A percentile compares a stretch with the other conserved stretches of the same genome.
These are phyloP conservation scores for Boletus vermiculosoides DNA, from an alignment of 768 basidiomycete genomes.

Conservation along the genomic window DNA sequence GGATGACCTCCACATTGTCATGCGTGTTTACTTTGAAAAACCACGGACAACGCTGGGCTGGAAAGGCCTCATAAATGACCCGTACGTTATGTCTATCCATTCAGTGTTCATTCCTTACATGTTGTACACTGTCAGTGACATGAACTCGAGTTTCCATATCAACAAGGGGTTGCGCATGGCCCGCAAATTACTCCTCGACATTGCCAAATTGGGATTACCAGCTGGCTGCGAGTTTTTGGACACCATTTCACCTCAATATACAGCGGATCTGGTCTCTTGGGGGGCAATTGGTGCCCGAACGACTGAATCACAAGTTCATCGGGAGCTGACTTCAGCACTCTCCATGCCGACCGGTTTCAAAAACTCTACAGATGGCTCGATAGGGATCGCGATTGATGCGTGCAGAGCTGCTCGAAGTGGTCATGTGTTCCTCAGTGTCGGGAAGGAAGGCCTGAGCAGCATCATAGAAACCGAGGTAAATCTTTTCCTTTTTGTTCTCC, in stretches of 20 bases:
- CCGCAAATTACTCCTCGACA: slow-evolving; percentile 80
- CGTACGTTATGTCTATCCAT: slow-evolving; percentile 33
- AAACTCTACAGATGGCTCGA: slow-evolving; percentile 93
- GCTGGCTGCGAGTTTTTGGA: slow-evolving; percentile 97
- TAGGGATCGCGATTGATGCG: slow-evolving; percentile 91
- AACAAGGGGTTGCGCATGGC: slow-evolving; percentile 93
- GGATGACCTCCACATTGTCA: slow-evolving; percentile 89
- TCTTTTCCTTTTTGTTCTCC: neutral
- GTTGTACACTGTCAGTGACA: slow-evolving; percentile 40
- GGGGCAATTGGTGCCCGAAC: slow-evolving; percentile 95
- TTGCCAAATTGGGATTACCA: slow-evolving; percentile 88
- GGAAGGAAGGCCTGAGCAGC: slow-evolving; percentile 92
- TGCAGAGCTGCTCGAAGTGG: slow-evolving; percentile 88
- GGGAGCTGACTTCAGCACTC: slow-evolving; percentile 82
- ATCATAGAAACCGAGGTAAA: slow-evolving; percentile 90
- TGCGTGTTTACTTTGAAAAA: slow-evolving; percentile 99
- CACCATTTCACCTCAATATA: slow-evolving; percentile 80
- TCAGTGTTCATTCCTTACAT: neutral
- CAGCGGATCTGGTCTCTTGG: slow-evolving; percentile 91
- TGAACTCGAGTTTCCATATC: slow-evolving; percentile 92
- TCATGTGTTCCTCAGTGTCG: slow-evolving; percentile 95
- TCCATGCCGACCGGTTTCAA: slow-evolving; percentile 99
- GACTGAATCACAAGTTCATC: slow-evolving; percentile 91
- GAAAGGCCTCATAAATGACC: slow-evolving; percentile 99
- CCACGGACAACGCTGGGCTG: slow-evolving; percentile 95